Conservation (phyloP, 352 stramenopile species). For the Thraustochytrium aureum region DNA sequence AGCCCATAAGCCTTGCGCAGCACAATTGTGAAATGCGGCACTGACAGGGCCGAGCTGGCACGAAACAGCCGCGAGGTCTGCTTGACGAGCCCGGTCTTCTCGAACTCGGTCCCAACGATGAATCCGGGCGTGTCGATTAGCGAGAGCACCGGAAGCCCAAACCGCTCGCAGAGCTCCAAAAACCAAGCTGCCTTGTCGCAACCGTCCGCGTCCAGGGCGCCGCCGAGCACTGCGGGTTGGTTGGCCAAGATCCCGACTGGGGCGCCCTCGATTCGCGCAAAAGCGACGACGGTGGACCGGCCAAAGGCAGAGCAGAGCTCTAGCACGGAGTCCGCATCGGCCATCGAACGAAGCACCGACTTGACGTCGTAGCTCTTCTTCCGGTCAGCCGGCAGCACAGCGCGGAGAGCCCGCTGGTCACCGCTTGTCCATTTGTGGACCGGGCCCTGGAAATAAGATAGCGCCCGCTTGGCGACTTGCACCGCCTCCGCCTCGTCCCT, state of each 20-base stretch:
- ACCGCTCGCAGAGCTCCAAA: slow-evolving; percentile 51
- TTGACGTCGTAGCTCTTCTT: slow-evolving; percentile 56
- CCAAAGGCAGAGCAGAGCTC: slow-evolving; percentile 52
- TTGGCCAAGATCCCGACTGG: slow-evolving; percentile 54
- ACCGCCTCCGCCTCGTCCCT: slow-evolving; percentile 47
- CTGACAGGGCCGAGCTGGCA: slow-evolving; percentile 28
- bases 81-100: slow-evolving; percentile 56
- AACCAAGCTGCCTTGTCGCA: slow-evolving; percentile 55
- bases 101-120: slow-evolving; percentile 54
- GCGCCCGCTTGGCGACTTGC: slow-evolving; percentile 52
- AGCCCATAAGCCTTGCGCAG: slow-evolving; percentile 56
- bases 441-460: slow-evolving; percentile 56
- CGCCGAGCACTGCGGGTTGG: slow-evolving; percentile 36
- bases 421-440: neutral
- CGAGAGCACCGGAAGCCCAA: slow-evolving; percentile 50
- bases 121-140: slow-evolving; percentile 56
- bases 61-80: slow-evolving; percentile 46
- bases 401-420: slow-evolving; percentile 47
- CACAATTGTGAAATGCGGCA: slow-evolving; percentile 54
- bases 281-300: slow-evolving; percentile 26
- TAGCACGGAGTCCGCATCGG: slow-evolving; percentile 49
- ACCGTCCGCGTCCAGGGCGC: slow-evolving; percentile 53
- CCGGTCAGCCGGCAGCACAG: slow-evolving; percentile 52
- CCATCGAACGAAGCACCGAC: slow-evolving; percentile 30
- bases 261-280: slow-evolving; percentile 49